Base-by-base conservation (phyloP, 495 filamentous ascomycete species). In the Podospora pseudoanserina region DNA sequence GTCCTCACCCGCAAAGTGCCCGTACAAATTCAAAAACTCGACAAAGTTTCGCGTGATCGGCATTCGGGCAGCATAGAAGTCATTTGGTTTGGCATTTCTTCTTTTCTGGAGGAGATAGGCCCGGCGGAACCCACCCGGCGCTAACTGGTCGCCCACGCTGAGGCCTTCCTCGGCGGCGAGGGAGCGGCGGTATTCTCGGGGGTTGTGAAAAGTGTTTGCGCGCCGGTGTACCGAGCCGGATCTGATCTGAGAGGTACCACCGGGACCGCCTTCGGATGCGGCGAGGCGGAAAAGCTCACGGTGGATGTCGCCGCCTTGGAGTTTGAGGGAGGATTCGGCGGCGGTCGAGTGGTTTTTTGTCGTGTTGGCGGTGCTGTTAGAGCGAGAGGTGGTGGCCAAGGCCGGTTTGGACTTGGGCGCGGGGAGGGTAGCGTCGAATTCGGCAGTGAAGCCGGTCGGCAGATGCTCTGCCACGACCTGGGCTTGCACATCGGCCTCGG, bases 1-100 rank as follows among this genome's bases (percentile, higher is more conserved):
- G 67, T 91, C 89, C 71, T 92, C 89, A 6, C 89, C 89, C 0
- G 89, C 89, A 73, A 92, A 92, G 61, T 82, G 85, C 0, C 89
- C 89, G 73, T 91, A 92, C 5, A 91, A 75, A 59, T 89, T 87
- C 13, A 92, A 80, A 69, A 91, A 92, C 55, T 88, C 86, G 44
- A 89, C 83, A 68, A 92, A 92, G 69, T 86, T 86, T n/a, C 78
- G 76, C 0, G 89, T 89, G 18, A 89, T 77, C 13, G 87, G 85
- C 30, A 67, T 78, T 64, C 65, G 78, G 56, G 68, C 80, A 69
- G 76, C 78, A 74, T 76, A 80, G 65, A 68, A 85, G 65, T 72
- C 75, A 70, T 78, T 77, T 59, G 80, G 79, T 53, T 83, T 19
- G 19, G 19, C 34, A 15, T 61, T 26, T 18, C 26, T 28, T 15